Conservation (phyloP, 306 rosid species). For the Cicer arietinum region DNA sequence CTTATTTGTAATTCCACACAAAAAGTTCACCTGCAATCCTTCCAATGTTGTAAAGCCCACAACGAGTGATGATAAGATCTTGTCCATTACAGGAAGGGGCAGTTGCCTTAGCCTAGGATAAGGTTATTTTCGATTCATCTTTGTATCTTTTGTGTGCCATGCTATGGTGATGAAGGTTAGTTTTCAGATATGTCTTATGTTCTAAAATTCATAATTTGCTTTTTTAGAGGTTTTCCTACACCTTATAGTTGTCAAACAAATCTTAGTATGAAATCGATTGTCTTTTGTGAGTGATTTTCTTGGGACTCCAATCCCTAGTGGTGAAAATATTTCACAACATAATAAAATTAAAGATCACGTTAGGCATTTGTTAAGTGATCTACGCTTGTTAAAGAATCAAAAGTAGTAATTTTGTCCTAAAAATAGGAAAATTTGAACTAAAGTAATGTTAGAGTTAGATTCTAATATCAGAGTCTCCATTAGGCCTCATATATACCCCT, state of each 20-base stretch:
- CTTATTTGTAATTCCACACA: conserved; percentile 6
- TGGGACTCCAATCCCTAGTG: background rate
- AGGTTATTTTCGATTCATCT: background rate
- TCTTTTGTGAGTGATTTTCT: background rate
- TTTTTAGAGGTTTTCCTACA: background rate
- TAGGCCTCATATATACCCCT: background rate
- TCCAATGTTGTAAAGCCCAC: background rate
- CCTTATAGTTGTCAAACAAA: background rate
- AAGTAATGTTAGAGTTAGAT: no score
- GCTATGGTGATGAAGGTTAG: background rate
- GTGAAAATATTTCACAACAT: background rate
- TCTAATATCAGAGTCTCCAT: background rate
- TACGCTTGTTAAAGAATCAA: no score
- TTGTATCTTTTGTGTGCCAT: background rate
- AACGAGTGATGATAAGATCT: background rate
- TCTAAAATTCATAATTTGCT: background rate
- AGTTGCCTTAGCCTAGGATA: background rate
- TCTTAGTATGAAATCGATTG: background rate
- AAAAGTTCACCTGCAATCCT: background rate
- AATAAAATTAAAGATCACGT: no score
- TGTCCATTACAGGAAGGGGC: background rate
- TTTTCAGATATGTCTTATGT: background rate
- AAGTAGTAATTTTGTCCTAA: no score
- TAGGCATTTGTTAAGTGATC: no score
- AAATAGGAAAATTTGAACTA: no score